Evolutionary conservation across 1,284 basidiomycete species (phyloP).

Genomic region (Microbotryomycetes sp.): DNA sequence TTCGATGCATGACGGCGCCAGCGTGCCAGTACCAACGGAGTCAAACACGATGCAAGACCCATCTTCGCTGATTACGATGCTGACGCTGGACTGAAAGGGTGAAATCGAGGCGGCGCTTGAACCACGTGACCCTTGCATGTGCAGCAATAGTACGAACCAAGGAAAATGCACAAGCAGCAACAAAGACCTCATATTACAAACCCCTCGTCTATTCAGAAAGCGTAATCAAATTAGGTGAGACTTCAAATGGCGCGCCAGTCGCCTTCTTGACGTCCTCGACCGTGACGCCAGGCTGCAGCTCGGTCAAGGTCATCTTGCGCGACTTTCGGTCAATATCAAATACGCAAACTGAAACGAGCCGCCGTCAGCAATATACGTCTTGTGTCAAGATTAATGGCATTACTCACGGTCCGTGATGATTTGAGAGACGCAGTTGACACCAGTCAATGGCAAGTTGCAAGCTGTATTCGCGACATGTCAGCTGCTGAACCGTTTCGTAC

Average conservation of each 20-base stretch:
- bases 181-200: background rate
- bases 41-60: background rate
- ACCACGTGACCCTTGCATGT: background rate
- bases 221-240: constrained; percentile 38
- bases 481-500: background rate
- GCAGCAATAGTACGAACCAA: background rate
- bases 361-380: background rate
- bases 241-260: constrained; percentile 68
- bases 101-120: background rate
- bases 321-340: constrained; percentile 75
- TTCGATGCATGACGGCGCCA: too few relatives aligned
- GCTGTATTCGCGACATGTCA: constrained; percentile 36
- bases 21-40: background rate
- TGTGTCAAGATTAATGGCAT: background rate
- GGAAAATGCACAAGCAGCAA: background rate
- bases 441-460: constrained; percentile 80
- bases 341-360: constrained; percentile 45
- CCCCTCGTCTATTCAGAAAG: background rate
- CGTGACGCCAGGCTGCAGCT: constrained; percentile 73
- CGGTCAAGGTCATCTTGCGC: constrained; percentile 66
- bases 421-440: constrained; percentile 71
- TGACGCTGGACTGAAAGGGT: background rate
- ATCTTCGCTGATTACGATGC: background rate
- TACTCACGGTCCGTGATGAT: constrained; percentile 78
- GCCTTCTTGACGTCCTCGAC: constrained; percentile 76